Evolutionary conservation across 345 rosid species (phyloP).

Genomic region (Angophora floribunda): DNA sequence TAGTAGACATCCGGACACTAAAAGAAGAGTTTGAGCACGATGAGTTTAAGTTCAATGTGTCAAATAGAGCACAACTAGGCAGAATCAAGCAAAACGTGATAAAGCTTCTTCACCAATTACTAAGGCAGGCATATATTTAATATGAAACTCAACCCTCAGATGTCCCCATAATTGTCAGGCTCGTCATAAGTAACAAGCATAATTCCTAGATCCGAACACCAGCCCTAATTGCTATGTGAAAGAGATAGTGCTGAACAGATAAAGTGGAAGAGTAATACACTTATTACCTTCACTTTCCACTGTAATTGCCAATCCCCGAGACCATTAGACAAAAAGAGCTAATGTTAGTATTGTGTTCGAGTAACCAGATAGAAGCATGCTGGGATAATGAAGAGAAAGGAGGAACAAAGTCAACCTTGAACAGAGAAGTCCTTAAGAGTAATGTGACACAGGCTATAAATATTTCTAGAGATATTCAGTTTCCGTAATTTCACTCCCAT

Average conservation of each 20-base stretch:
- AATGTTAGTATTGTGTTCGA: conserved; percentile 7
- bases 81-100: background rate
- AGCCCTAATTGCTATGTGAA: background rate
- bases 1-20: conserved; percentile 89
- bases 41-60: background rate
- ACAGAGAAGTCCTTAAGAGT: conserved; percentile 96
- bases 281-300: conserved; percentile 62
- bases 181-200: background rate
- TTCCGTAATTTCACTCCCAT: conserved; percentile 62
- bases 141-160: background rate
- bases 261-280: background rate
- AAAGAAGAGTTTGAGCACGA: background rate
- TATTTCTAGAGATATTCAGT: conserved; percentile 49
- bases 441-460: conserved; percentile 73
- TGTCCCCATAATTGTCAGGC: background rate
- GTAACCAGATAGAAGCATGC: background rate
- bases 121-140: background rate
- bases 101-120: background rate
- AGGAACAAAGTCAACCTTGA: conserved; percentile 52
- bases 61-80: background rate
- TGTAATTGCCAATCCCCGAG: conserved; percentile 13
- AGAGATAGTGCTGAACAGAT: background rate
- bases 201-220: background rate
- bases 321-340: background rate
- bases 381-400: background rate